Evolutionary conservation across 192 early-diverging fungal species (phyloP), one percentile per base, ranked within the genome.

Genomic region (Mortierella claussenii): DNA sequence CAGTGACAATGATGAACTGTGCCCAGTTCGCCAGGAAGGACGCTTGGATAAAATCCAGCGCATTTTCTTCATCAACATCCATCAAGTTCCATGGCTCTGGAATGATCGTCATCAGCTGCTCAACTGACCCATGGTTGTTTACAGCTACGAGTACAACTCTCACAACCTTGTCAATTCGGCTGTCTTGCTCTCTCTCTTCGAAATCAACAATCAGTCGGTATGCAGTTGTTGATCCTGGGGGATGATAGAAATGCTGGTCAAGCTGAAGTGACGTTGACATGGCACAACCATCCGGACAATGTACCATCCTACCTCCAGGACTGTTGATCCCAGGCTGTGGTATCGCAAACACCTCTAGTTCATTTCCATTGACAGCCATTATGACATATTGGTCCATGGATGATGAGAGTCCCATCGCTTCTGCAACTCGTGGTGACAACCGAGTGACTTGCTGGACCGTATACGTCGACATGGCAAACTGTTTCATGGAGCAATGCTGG

Each of bases 281-380:
- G n/a, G 33, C 44, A 27, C 59, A 60, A 2, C n/a, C 33, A 1
- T 36, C 33, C 1, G 31, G 8, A 13, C 59, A 60, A 24, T 47
- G 1, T 6, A 36, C 17, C 59, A 60, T 24, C 17, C 15, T 4
- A 32, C 44, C 44, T 23, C 47, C 34, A 12, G 32, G 3, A 21
- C 47, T 28, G 17, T 12, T 21, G 6, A 34, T n/a, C 9, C 33
- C 32, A 2, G 59, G 59, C 26, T 43, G 59, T 12, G 59, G 59
- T 0, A 60, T 60, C 8, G 45, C 46, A 1, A 49, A 47, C 46
- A 60, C 36, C 47, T 49, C 46, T 23, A 60, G 1, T 36, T 49
- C 59, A 50, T 60, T 60, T 21, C 59, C 59, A 31, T 60, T 60
- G 9, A 49, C 59, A 11, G 18, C 46, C 31, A 60, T 34, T 21